A percentile compares a stretch with the other conserved stretches of the same genome.
phyloP scores from a whole-genome alignment of 1,284 basidiomycete genomes.

The Sanghuangporus baumii region DNA sequence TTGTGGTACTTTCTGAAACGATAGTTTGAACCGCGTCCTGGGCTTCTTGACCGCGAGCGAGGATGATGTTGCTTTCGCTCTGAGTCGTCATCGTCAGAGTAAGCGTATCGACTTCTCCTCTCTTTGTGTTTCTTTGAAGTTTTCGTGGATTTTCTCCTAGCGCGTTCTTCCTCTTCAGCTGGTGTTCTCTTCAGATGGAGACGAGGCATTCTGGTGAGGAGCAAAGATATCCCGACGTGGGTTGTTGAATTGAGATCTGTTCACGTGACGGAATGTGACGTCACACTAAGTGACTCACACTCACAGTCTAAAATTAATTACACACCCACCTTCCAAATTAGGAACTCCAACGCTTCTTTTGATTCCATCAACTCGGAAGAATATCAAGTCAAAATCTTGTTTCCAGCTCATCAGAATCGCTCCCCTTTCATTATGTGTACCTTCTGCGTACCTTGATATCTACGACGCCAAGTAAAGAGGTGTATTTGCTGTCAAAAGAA shows the following conservation, averaged over 20 bases:
- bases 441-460: not conserved
- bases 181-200: conserved; percentile 68
- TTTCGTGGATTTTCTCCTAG: conserved; percentile 43
- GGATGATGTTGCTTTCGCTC: not conserved
- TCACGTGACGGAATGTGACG: too few relatives aligned
- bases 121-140: conserved; percentile 28
- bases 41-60: conserved; percentile 1
- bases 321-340: not conserved
- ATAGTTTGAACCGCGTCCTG: not conserved
- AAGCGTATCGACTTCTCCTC: not conserved
- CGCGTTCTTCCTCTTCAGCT: conserved; percentile 55
- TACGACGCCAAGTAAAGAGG: not conserved
- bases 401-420: not conserved
- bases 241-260: not conserved
- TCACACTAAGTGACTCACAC: too few relatives aligned
- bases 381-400: not conserved
- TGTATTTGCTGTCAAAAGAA: not conserved
- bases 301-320: not conserved
- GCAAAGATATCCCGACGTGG: not conserved
- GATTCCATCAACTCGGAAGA: not conserved
- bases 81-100: conserved; percentile 2
- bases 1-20: not conserved
- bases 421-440: not conserved
- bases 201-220: conserved; percentile 44
- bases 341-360: not conserved